Conservation (phyloP, 2,329 filamentous ascomycete genomes). For the Arachnomyces sp. region DNA sequence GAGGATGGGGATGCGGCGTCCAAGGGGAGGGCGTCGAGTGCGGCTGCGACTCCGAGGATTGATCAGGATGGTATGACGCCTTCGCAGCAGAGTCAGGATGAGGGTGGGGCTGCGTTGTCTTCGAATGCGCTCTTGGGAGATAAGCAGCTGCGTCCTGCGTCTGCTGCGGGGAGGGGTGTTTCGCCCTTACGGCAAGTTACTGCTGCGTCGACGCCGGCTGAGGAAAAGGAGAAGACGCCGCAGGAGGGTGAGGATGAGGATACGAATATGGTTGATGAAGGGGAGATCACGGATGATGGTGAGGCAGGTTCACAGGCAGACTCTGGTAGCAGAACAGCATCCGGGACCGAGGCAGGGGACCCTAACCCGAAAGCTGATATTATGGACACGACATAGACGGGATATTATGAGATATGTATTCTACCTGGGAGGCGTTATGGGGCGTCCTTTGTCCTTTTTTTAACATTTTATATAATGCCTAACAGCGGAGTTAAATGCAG, state of each 20-base stretch:
- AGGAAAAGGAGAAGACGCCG: conserved; percentile 29
- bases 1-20: conserved; percentile 45
- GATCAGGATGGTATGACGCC: conserved; percentile 38
- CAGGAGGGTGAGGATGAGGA: conserved; percentile 48
- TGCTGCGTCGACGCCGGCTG: conserved; percentile 8
- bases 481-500: too few species aligned
- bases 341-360: conserved; percentile 11
- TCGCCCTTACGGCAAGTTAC: conserved; percentile 32
- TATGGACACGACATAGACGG: conserved; percentile 9
- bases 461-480: not conserved
- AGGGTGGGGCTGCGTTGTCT: conserved; percentile 18
- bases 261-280: conserved; percentile 55
- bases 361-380: too few species aligned
- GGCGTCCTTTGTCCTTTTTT: not conserved
- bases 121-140: conserved; percentile 18
- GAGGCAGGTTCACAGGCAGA: conserved; percentile 23
- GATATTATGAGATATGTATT: conserved; percentile 15
- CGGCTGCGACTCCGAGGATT: conserved; percentile 41
- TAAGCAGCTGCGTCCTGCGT: conserved; percentile 23
- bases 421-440: conserved; percentile 16
- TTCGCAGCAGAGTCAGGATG: conserved; percentile 26
- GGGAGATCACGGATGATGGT: conserved; percentile 27
- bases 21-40: conserved; percentile 37
- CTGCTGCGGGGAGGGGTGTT: conserved; percentile 18
- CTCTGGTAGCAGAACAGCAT: conserved; percentile 7